These are phyloP conservation scores for Fusarium piperis DNA, from an alignment of 2,329 filamentous ascomycete genomes.

Conservation along the genomic window DNA sequence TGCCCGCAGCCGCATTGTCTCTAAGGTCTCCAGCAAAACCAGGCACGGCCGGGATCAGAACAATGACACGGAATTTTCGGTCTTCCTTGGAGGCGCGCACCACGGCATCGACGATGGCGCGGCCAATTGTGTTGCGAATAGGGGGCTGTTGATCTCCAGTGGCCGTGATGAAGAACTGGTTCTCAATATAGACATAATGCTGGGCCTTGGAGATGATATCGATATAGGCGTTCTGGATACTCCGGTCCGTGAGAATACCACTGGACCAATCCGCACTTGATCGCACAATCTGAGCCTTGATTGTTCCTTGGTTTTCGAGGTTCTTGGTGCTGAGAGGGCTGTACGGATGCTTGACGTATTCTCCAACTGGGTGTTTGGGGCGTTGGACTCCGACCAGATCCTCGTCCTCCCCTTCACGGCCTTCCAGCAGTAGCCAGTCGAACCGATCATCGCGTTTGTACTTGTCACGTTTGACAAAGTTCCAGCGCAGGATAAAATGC, in stretches of 20 bases:
- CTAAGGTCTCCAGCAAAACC: conserved; percentile 93
- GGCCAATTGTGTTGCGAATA: conserved; percentile 87
- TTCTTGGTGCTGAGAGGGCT: conserved; percentile 74
- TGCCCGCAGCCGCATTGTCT: conserved; percentile 84
- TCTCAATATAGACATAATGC: conserved; percentile 97
- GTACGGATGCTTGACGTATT: conserved; percentile 84
- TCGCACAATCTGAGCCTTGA: conserved; percentile 86
- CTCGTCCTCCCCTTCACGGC: conserved; percentile 80
- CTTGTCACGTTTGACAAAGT: conserved; percentile 96
- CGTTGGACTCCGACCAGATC: conserved; percentile 89
- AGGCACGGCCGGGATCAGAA: conserved; percentile 89
- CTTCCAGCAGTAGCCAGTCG: conserved; percentile 85
- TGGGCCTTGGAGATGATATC: conserved; percentile 88
- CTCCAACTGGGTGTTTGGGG: conserved; percentile 87
- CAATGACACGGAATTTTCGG: conserved; percentile 89
- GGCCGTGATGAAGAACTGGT: conserved; percentile 97
- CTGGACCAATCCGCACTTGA: conserved; percentile 95
- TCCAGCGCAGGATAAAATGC: conserved; percentile 95
- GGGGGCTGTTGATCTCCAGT: conserved; percentile 89
- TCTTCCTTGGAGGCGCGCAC: conserved; percentile 82
- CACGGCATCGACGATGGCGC: conserved; percentile 89
- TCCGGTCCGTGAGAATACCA: conserved; percentile 84
- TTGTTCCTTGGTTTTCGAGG: conserved; percentile 72
- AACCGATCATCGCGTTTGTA: conserved; percentile 89
- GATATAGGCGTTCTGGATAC: conserved; percentile 86